Evolutionary conservation across 1,139 yeast species (phyloP).

Genomic region (Nakaseomyces sp.): DNA sequence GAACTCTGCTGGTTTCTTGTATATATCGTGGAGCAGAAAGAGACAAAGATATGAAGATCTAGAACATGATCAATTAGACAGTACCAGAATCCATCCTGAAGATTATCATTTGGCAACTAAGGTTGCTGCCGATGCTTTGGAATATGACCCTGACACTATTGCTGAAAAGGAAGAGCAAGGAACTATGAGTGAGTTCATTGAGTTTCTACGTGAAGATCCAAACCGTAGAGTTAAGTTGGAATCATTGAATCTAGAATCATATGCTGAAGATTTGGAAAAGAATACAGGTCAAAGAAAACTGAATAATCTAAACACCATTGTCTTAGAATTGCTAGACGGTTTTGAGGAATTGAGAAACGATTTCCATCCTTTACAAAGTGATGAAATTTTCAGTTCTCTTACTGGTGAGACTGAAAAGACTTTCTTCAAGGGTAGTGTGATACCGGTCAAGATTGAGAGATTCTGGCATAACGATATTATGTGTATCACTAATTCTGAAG

Average conservation of each 20-base stretch:
- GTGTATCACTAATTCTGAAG: conserved; percentile 66
- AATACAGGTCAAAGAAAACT: conserved; percentile 36
- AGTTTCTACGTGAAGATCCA: conserved; percentile 71
- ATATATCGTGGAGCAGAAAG: conserved; percentile 56
- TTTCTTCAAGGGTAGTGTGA: conserved; percentile 60
- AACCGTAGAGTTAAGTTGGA: conserved; percentile 52
- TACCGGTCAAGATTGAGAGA: conserved; percentile 57
- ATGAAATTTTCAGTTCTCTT: conserved; percentile 77
- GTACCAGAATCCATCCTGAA: conserved; percentile 95
- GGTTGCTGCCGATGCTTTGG: conserved; percentile 97
- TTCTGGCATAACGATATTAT: conserved; percentile 38
- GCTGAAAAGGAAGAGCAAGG: conserved; percentile 58
- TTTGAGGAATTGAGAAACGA: conserved; percentile 77
- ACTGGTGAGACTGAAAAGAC: conserved; percentile 78
- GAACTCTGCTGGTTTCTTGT: conserved; percentile 86
- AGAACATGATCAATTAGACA: conserved; percentile 75
- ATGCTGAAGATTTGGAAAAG: conserved; percentile 82
- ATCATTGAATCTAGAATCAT: conserved; percentile 80
- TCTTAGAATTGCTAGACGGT: conserved; percentile 78
- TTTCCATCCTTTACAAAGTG: conserved; percentile 55
- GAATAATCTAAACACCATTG: conserved; percentile 47
- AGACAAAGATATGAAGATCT: conserved; percentile 42
- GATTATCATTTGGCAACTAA: conserved; percentile 92
- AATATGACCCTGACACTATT: conserved; percentile 88
- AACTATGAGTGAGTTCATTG: conserved; percentile 71